Evolutionary conservation across 345 rosid species (phyloP).

Genomic region (Euphorbia tirucalli): DNA sequence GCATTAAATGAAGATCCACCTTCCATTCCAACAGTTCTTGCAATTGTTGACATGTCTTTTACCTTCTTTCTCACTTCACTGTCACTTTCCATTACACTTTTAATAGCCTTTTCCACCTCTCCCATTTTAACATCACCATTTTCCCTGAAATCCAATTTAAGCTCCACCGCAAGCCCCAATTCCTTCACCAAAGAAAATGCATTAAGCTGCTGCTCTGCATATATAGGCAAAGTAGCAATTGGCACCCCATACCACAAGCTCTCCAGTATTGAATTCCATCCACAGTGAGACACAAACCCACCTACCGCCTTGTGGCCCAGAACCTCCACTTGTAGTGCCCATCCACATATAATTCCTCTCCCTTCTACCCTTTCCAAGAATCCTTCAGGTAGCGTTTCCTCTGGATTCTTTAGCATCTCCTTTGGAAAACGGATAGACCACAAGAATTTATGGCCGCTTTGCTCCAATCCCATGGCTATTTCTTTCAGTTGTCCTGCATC

Average conservation of each 20-base stretch:
- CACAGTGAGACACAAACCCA: conserved; percentile 30
- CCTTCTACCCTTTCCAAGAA: conserved; percentile 18
- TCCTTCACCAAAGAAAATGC: conserved; percentile 27
- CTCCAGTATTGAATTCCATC: conserved; percentile 33
- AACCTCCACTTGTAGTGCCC: conserved; percentile 24
- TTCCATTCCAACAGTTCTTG: not conserved
- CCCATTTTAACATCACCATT: not conserved
- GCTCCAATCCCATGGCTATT: conserved; percentile 24
- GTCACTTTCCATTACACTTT: conserved; percentile 2
- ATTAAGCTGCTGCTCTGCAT: conserved; percentile 33
- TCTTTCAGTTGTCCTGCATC: conserved; percentile 19
- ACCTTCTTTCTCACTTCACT: conserved; percentile 13
- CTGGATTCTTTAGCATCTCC: not conserved
- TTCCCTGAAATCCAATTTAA: conserved; percentile 23
- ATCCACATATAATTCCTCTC: conserved; percentile 22
- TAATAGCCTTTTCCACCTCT: conserved; percentile 10
- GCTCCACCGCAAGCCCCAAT: conserved; percentile 21
- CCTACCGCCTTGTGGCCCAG: conserved; percentile 21
- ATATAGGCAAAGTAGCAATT: conserved; percentile 15
- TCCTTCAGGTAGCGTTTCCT: conserved; percentile 20
- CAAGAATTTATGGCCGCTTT: conserved; percentile 19
- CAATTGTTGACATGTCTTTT: not conserved
- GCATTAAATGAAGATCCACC: conserved; percentile 15
- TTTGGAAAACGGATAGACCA: conserved; percentile 20
- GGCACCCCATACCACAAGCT: conserved; percentile 28